Evolutionary conservation across 2,329 filamentous ascomycete genomes (phyloP), one percentile per base, ranked within the genome.

Genomic region (Sporothrix curviconia): DNA sequence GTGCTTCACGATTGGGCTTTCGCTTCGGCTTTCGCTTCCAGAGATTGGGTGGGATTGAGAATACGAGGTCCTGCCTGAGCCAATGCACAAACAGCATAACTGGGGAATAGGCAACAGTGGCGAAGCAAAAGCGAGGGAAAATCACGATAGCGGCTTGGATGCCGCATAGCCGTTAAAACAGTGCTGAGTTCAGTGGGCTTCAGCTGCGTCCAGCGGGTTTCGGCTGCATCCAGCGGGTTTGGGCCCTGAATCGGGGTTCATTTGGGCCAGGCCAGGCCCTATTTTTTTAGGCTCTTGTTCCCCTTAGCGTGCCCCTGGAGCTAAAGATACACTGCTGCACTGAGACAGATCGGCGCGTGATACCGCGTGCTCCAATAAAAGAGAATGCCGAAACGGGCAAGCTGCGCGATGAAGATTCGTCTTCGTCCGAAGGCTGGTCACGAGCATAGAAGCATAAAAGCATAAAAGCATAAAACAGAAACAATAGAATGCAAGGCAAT

Each of bases 101-200:
- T 46, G 32, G 44, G 25, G 19, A 47, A 47, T 32, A 47, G 44
- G 44, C 49, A 40, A 40, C 49, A 40, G 49, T 40, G 49, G 49
- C 36, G 49, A 15, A 52, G 49, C 49, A 51, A 17, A 30, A 17
- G 11, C 46, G 30, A n/a, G n/a, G n/a, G n/a, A n/a, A 39, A 28
- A 25, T 14, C 49, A 40, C 15, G 47, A 40, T 14, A 40, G 36
- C 47, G 32, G n/a, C n/a, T n/a, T n/a, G n/a, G n/a, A n/a, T n/a
- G n/a, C n/a, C n/a, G n/a, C n/a, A n/a, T n/a, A n/a, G n/a, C n/a
- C n/a, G n/a, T n/a, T n/a, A n/a, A n/a, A n/a, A n/a, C n/a, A n/a
- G n/a, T n/a, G n/a, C n/a, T n/a, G n/a, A n/a, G n/a, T n/a, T n/a
- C n/a, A n/a, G n/a, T n/a, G n/a, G n/a, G n/a, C n/a, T n/a, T n/a